Evolutionary conservation across 345 rosid species (phyloP), one percentile per base, ranked within the genome.

Genomic region (Cochlearia excelsa): DNA sequence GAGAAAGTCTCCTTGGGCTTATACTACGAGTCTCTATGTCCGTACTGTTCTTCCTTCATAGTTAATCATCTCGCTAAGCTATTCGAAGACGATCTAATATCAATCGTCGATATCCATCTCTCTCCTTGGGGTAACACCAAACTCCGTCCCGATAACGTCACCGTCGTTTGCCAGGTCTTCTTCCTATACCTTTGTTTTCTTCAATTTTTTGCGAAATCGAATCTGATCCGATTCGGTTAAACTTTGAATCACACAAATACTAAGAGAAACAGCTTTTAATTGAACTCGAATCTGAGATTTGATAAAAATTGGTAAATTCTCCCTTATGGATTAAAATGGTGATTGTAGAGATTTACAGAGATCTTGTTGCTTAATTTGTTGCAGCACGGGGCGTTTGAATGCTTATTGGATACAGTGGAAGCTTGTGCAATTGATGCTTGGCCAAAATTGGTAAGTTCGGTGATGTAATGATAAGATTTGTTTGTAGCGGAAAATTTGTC

Each of bases 381-480:
- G 82, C 86, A 85, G 97, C 99, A 88, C 26, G 99, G 97, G 34
- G 83, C 85, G 1, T 70, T 37, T 26, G 97, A 93, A 57, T 93
- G 99, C 77, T 65, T 83, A 6, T 77, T 93, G 73, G 85, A 88
- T 70, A 84, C 94, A 0, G 81, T 93, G 42, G 97, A 93, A 73
- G 97, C 95, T 9, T 93, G 99, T 61, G 97, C 93, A 0, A 75
- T 93, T 40, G 71, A 82, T 57, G 57, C 57, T 65, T 93, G 95
- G 95, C 92, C 95, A 46, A 53, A 78, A 38, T 44, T 86, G 88
- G 98, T 90, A 54, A 71, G 68, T 37, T 1, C 7, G 41, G 30
- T 70, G 1, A 33, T 35, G 59, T 62, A 58, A 69, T 55, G 58
- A 30, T 37, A 37, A 4, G 40, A 6, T 37, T 37, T 8, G 7